Evolutionary conservation across 805 yeast species (phyloP).

Genomic region (Saccharomyces eubayanus): DNA sequence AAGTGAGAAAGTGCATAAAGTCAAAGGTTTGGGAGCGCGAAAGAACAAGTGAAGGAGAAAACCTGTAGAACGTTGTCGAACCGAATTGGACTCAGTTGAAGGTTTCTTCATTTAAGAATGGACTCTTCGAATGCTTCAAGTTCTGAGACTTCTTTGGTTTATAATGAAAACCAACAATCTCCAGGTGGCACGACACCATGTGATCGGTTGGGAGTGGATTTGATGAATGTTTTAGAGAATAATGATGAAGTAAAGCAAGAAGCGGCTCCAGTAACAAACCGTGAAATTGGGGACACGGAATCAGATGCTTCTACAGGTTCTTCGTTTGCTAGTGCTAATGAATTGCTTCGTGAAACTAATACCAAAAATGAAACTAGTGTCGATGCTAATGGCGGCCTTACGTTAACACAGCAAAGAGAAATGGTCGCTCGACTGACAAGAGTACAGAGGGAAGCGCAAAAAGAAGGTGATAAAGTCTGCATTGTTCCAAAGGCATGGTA

Average conservation of each 20-base stretch:
- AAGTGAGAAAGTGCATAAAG: background rate
- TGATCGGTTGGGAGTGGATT: background rate
- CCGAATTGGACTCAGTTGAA: background rate
- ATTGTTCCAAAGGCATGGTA: slow-evolving; percentile 43
- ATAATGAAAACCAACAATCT: background rate
- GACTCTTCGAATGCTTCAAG: background rate
- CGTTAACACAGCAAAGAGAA: slow-evolving; percentile 12
- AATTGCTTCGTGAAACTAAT: background rate
- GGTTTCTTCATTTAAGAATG: background rate
- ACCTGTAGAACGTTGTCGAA: background rate
- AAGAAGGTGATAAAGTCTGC: slow-evolving; percentile 43
- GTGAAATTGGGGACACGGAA: background rate
- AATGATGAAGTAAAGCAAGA: background rate
- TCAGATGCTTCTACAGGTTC: background rate
- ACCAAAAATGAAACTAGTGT: background rate
- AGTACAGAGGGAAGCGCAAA: slow-evolving; percentile 8
- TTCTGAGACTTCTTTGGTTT: background rate
- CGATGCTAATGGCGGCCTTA: slow-evolving; percentile 1
- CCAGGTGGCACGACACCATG: background rate
- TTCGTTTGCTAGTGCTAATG: background rate
- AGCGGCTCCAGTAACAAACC: background rate
- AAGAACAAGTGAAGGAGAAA: background rate
- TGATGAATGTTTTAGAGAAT: background rate
- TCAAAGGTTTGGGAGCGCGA: background rate
- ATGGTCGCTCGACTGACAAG: slow-evolving; percentile 11